phyloP scores from a whole-genome alignment of 768 basidiomycete genomes.

The Kwoniella europaea region DNA sequence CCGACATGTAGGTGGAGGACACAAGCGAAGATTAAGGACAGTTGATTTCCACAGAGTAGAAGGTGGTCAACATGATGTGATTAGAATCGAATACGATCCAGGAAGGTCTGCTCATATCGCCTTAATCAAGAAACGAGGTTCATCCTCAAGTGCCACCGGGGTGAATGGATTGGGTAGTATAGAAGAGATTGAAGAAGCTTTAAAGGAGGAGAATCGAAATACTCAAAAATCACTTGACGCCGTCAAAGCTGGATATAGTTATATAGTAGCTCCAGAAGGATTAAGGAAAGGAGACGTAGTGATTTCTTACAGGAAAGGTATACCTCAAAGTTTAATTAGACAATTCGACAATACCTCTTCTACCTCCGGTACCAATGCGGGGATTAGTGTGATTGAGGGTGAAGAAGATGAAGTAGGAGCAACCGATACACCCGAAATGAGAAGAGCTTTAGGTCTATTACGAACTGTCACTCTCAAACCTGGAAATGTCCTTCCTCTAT shows the following conservation, averaged over 20 bases:
- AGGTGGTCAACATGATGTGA: slow-evolving; percentile 81
- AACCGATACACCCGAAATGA: slow-evolving; percentile 33
- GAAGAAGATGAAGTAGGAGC: slow-evolving; percentile 23
- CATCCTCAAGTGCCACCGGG: slow-evolving; percentile 48
- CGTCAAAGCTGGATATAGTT: slow-evolving; percentile 68
- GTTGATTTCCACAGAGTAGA: slow-evolving; percentile 84
- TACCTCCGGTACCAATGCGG: neutral
- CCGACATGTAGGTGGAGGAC: slow-evolving; percentile 88
- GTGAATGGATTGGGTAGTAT: slow-evolving; percentile 6
- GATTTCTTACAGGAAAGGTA: slow-evolving; percentile 80
- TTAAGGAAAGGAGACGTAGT: slow-evolving; percentile 86
- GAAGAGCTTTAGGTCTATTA: slow-evolving; percentile 79
- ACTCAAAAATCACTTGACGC: slow-evolving; percentile 28
- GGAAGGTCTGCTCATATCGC: slow-evolving; percentile 93
- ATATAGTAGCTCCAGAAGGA: slow-evolving; percentile 90
- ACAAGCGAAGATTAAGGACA: slow-evolving; percentile 79
- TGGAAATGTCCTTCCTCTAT: slow-evolving; percentile 90
- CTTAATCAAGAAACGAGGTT: slow-evolving; percentile 70
- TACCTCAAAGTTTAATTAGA: slow-evolving; percentile 75
- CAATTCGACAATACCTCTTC: slow-evolving; percentile 56
- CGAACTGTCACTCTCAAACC: slow-evolving; percentile 81
- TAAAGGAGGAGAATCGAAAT: slow-evolving; percentile 21
- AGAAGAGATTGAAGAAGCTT: slow-evolving; percentile 33
- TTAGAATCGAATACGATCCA: slow-evolving; percentile 96
- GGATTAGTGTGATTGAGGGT: no score